Conservation (phyloP, 768 basidiomycete genomes). For the Trametes gibbosa region DNA sequence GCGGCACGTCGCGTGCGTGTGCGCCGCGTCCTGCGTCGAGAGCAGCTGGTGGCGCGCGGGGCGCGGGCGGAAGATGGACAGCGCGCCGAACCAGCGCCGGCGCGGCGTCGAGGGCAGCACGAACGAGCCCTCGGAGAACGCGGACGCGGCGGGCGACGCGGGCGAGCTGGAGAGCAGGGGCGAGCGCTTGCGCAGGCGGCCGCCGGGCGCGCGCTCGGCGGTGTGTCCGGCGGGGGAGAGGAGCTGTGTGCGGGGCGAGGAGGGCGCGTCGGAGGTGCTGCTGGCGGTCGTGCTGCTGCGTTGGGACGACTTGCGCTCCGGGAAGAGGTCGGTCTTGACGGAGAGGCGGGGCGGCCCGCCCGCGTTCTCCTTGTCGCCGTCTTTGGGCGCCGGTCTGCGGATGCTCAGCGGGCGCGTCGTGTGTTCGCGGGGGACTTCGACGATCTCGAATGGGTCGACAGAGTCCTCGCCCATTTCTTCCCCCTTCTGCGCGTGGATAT, state of each 20-base stretch:
- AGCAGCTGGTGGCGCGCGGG: conserved; percentile 56
- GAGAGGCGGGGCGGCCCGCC: conserved; percentile 13
- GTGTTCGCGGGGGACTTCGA: conserved; percentile 11
- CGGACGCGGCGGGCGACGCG: conserved; percentile 39
- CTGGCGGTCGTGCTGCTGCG: conserved; percentile 32
- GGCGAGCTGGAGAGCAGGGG: conserved; percentile 35
- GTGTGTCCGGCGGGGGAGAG: conserved; percentile 41
- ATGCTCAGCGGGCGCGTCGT: conserved; percentile 47
- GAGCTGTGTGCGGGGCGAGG: conserved; percentile 46
- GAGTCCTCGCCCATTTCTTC: background rate
- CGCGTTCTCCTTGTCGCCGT: conserved; percentile 61
- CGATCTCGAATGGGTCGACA: conserved; percentile 11
- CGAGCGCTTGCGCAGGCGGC: conserved; percentile 21
- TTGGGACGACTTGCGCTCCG: conserved; percentile 41
- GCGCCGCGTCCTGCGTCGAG: conserved; percentile 56
- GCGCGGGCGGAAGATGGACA: conserved; percentile 87
- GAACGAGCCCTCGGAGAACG: conserved; percentile 36
- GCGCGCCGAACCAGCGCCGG: conserved; percentile 72
- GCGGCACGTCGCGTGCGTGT: conserved; percentile 72
- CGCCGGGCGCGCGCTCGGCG: conserved; percentile 11
- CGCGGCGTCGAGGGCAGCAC: conserved; percentile 51
- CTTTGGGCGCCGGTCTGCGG: conserved; percentile 20
- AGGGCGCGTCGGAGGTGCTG: conserved; percentile 26
- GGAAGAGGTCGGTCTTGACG: conserved; percentile 7
- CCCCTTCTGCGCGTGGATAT: conserved; percentile 14